These are phyloP conservation scores for Linaria vulgaris DNA, from an alignment of 257 asterid species.

Conservation along the genomic window DNA sequence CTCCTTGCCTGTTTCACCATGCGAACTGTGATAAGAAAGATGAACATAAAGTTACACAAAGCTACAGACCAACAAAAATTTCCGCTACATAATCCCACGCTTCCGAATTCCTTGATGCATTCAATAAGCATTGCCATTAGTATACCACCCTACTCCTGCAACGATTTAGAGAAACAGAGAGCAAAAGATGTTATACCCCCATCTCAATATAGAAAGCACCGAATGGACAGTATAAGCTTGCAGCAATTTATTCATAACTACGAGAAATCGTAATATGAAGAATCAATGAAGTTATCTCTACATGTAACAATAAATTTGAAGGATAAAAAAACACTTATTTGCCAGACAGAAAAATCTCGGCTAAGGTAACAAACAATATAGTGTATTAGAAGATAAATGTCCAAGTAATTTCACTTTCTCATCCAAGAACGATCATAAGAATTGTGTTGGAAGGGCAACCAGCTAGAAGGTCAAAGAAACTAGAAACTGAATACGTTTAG, in stretches of 20 bases:
- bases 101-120: slow-evolving; percentile 15
- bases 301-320: no score
- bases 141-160: slow-evolving; percentile 39
- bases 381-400: not conserved
- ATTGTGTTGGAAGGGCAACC: not conserved
- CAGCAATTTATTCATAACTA: not conserved
- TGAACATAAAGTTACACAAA: slow-evolving; percentile 11
- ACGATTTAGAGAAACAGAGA: slow-evolving; percentile 17
- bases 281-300: not conserved
- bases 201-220: not conserved
- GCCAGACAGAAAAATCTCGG: not conserved
- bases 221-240: not conserved
- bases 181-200: slow-evolving; percentile 8
- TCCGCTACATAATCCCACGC: not conserved
- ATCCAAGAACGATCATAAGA: not conserved
- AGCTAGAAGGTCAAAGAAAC: slow-evolving; percentile 16
- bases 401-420: no score
- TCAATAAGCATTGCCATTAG: slow-evolving; percentile 2
- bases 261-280: not conserved
- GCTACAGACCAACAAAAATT: slow-evolving; percentile 20
- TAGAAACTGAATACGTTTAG: not conserved
- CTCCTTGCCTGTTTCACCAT: slow-evolving; percentile 11
- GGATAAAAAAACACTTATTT: no score
- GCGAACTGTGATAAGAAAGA: slow-evolving; percentile 2
- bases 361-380: not conserved